Percentiles rank a stretch among this genome's conserved stretches.
phyloP scores from a whole-genome alignment of 768 basidiomycete genomes.

The Russula sp. region DNA sequence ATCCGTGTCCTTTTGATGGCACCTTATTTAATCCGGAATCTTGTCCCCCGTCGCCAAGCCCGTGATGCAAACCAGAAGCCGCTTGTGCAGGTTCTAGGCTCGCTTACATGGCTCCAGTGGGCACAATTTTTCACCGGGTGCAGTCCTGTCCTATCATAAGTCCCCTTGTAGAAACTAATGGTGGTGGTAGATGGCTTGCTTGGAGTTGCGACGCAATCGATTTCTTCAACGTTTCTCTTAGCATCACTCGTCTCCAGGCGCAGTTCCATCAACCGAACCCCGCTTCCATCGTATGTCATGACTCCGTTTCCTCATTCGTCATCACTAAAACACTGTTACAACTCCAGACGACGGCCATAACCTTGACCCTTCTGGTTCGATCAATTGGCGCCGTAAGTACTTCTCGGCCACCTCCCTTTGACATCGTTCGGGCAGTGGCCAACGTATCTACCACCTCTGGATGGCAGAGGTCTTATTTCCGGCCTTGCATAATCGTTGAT shows the following conservation, averaged over 20 bases:
- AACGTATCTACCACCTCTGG: background rate
- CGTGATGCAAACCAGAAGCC: constrained; percentile 26
- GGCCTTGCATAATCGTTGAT: background rate
- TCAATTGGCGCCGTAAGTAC: constrained; percentile 59
- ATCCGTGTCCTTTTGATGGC: constrained; percentile 5
- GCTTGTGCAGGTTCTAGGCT: constrained; percentile 36
- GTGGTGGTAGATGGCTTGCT: constrained; percentile 57
- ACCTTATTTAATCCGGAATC: constrained; percentile 18
- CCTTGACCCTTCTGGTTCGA: constrained; percentile 88
- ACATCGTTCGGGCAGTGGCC: background rate
- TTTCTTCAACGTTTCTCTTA: constrained; percentile 73
- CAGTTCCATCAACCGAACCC: constrained; percentile 43
- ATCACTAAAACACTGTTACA: background rate
- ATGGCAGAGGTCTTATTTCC: background rate
- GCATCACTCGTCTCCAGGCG: constrained; percentile 38
- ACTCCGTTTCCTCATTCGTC: background rate
- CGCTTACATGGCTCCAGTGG: constrained; percentile 45
- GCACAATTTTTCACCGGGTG: constrained; percentile 53
- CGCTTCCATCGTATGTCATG: constrained; percentile 38
- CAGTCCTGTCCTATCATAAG: background rate
- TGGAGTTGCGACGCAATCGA: constrained; percentile 88
- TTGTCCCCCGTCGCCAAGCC: constrained; percentile 6
- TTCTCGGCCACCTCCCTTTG: background rate
- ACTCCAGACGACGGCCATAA: constrained; percentile 69
- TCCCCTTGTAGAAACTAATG: background rate